These are phyloP conservation scores for Handroanthus guayacan DNA, from an alignment of 257 asterid species.

Conservation along the genomic window DNA sequence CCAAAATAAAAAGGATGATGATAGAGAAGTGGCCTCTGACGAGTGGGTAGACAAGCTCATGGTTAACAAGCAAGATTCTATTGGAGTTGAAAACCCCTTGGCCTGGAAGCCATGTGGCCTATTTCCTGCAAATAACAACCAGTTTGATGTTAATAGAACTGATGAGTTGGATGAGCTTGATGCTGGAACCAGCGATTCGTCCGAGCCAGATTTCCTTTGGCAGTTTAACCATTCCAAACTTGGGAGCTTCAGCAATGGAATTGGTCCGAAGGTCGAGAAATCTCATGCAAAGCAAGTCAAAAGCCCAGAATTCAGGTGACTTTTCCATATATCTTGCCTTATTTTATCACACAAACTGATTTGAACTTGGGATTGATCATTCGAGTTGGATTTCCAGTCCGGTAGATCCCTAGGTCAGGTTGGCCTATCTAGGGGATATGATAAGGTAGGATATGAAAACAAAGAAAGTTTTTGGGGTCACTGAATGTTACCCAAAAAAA, in stretches of 20 bases:
- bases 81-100: constrained; percentile 47
- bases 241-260: constrained; percentile 54
- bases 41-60: constrained; percentile 98
- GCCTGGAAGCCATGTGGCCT: constrained; percentile 46
- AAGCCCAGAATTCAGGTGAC: constrained; percentile 77
- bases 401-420: too few species aligned
- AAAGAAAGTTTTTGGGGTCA: too few species aligned
- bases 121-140: constrained; percentile 52
- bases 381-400: too few species aligned
- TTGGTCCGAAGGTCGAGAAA: constrained; percentile 60
- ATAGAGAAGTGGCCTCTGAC: constrained; percentile 68
- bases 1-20: constrained; percentile 64
- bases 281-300: constrained; percentile 53
- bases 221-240: constrained; percentile 73
- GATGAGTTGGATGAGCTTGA: constrained; percentile 85
- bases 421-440: too few species aligned
- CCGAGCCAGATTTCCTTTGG: constrained; percentile 92
- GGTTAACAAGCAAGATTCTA: constrained; percentile 83
- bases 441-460: too few species aligned
- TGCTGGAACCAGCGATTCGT: constrained; percentile 86
- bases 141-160: constrained; percentile 48
- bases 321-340: neutral
- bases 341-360: too few species aligned
- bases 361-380: too few species aligned
- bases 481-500: too few species aligned